Percentiles rank a stretch among this genome's conserved stretches.
phyloP scores from a whole-genome alignment of 2,329 filamentous ascomycete species.

The Microsporum canis region DNA sequence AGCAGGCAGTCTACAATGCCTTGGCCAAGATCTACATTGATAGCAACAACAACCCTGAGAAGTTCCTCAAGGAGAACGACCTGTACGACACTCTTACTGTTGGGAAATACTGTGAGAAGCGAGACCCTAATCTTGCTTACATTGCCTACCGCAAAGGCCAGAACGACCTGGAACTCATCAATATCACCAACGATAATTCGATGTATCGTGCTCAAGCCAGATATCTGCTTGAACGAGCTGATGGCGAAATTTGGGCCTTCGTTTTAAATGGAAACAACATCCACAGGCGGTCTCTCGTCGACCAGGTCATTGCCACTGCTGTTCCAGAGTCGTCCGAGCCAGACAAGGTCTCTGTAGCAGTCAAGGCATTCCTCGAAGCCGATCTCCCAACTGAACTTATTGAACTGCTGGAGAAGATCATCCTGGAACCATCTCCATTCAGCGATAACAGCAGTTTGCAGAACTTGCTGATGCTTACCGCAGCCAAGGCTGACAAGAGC shows the following conservation, averaged over 20 bases:
- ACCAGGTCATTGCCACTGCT: slow-evolving; percentile 91
- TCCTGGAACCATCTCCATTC: slow-evolving; percentile 97
- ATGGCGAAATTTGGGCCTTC: slow-evolving; percentile 85
- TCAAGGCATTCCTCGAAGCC: slow-evolving; percentile 80
- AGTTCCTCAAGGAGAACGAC: slow-evolving; percentile 94
- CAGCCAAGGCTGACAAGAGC: slow-evolving; percentile 89
- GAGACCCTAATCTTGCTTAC: slow-evolving; percentile 87
- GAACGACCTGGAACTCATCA: slow-evolving; percentile 93
- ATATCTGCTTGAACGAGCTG: slow-evolving; percentile 82
- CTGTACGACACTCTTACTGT: slow-evolving; percentile 86
- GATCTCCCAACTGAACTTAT: slow-evolving; percentile 91
- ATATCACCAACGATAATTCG: slow-evolving; percentile 97
- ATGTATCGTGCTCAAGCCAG: slow-evolving; percentile 98
- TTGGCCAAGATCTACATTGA: slow-evolving; percentile 99
- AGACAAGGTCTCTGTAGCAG: slow-evolving; percentile 86
- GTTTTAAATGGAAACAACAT: slow-evolving; percentile 94
- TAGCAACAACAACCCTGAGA: slow-evolving; percentile 94
- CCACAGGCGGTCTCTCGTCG: slow-evolving; percentile 82
- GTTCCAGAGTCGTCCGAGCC: slow-evolving; percentile 89
- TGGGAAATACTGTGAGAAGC: slow-evolving; percentile 98
- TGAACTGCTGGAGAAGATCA: slow-evolving; percentile 96
- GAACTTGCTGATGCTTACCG: slow-evolving; percentile 91
- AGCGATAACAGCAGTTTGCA: slow-evolving; percentile 95
- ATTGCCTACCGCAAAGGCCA: slow-evolving; percentile 94
- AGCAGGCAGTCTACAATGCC: slow-evolving; percentile 94